A percentile compares a stretch with the other conserved stretches of the same genome.
Conservation (phyloP, 768 basidiomycete species). For the Termitomyces eurrhizus region DNA sequence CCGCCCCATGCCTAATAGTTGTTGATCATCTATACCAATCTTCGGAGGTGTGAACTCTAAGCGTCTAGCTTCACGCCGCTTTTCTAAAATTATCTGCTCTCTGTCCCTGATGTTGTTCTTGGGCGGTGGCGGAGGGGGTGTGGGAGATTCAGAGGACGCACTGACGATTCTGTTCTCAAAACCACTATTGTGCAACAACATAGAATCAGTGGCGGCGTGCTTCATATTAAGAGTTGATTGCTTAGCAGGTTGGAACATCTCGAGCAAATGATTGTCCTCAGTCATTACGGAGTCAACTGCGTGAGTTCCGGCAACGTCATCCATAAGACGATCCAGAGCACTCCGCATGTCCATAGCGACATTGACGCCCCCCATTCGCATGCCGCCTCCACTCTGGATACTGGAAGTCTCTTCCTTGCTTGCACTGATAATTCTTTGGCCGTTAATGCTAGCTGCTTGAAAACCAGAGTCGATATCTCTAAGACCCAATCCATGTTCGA, state of each 20-base stretch:
- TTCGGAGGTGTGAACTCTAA: slow-evolving; percentile 29
- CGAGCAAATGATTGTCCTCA: slow-evolving; percentile 38
- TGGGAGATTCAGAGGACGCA: slow-evolving; percentile 34
- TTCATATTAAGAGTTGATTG: slow-evolving; percentile 27
- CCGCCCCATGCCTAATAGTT: slow-evolving; percentile 37
- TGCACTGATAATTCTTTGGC: neutral
- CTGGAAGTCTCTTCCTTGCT: slow-evolving; percentile 17
- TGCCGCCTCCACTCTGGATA: slow-evolving; percentile 24
- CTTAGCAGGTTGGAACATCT: slow-evolving; percentile 20
- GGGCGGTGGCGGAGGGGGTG: slow-evolving; percentile 48
- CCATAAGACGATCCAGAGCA: slow-evolving; percentile 70
- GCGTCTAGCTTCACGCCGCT: slow-evolving; percentile 57
- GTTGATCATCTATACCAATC: slow-evolving; percentile 14
- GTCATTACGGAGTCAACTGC: slow-evolving; percentile 40
- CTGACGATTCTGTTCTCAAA: slow-evolving; percentile 38
- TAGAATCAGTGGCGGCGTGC: slow-evolving; percentile 52
- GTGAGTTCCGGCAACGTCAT: slow-evolving; percentile 51
- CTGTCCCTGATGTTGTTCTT: slow-evolving; percentile 65
- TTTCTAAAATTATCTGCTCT: slow-evolving; percentile 69
- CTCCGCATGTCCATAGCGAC: slow-evolving; percentile 70
- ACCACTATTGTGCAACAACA: slow-evolving; percentile 34
- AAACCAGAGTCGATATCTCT: slow-evolving; percentile 10
- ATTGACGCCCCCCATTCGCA: slow-evolving; percentile 44
- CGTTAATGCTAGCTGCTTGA: slow-evolving; percentile 1
- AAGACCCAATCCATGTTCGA: slow-evolving; percentile 37